Percentiles rank a stretch among this genome's conserved stretches.
phyloP scores from a whole-genome alignment of 805 yeast species.

The Metschnikowia similis region DNA sequence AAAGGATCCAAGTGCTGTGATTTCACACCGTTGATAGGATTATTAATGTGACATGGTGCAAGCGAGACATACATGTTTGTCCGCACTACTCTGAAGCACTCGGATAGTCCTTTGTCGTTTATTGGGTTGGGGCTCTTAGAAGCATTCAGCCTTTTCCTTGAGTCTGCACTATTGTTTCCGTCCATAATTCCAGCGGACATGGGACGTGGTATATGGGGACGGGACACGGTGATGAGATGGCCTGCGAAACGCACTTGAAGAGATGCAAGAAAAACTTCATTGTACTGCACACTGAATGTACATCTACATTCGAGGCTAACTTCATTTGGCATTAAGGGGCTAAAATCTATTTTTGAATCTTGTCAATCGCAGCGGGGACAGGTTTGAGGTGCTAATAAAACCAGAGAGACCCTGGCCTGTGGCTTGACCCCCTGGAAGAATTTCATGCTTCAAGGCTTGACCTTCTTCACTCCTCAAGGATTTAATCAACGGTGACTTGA shows the following conservation, averaged over 20 bases:
- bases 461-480: constrained; percentile 23
- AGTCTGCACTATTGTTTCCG: background rate
- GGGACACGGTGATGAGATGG: background rate
- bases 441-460: constrained; percentile 33
- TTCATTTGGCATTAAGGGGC: background rate
- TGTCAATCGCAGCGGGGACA: constrained; percentile 10
- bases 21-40: constrained; percentile 75
- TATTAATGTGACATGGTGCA: constrained; percentile 73
- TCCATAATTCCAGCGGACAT: constrained; percentile 11
- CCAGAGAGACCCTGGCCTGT: background rate
- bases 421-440: background rate
- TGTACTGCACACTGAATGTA: constrained; percentile 10
- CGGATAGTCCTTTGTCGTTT: constrained; percentile 47
- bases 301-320: background rate
- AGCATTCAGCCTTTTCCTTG: constrained; percentile 4
- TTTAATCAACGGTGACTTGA: constrained; percentile 15
- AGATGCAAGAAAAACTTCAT: constrained; percentile 12
- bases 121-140: constrained; percentile 34
- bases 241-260: constrained; percentile 7
- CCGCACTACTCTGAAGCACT: constrained; percentile 63
- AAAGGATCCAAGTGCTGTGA: constrained; percentile 88
- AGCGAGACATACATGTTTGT: constrained; percentile 73
- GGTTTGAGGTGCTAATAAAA: background rate
- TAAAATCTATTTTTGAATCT: constrained; percentile 12
- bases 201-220: background rate